phyloP scores from a whole-genome alignment of 2,329 filamentous ascomycete species.

The Pseudocercospora cruenta region DNA sequence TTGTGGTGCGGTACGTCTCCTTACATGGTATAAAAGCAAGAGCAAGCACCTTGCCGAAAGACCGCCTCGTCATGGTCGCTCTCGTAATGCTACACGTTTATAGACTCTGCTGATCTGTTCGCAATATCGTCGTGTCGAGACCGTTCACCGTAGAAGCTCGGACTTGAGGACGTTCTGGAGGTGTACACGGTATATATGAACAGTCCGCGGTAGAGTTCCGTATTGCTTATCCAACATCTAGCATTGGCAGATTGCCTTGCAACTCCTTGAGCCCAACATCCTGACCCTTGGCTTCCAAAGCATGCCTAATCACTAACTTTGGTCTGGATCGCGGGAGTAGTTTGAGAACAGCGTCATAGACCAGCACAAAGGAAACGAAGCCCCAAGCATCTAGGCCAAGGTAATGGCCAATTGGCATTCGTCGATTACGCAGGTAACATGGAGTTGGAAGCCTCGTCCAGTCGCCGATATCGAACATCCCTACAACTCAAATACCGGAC shows the following conservation, averaged over 20 bases:
- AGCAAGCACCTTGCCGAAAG: background rate
- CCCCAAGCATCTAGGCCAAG: background rate
- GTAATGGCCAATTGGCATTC: background rate
- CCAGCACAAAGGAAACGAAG: background rate
- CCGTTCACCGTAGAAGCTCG: background rate
- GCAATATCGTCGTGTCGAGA: background rate
- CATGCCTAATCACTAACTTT: background rate
- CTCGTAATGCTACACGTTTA: background rate
- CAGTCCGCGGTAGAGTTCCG: background rate
- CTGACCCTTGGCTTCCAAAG: conserved; percentile 1
- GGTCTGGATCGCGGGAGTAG: background rate
- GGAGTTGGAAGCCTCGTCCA: background rate
- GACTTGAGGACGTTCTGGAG: background rate
- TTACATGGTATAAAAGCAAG: conserved; percentile 2
- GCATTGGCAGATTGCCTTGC: background rate
- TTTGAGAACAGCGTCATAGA: background rate
- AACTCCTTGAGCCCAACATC: background rate
- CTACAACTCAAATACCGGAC: background rate
- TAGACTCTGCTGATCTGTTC: background rate
- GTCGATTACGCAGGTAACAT: background rate
- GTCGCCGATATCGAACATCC: background rate
- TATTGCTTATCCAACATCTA: background rate
- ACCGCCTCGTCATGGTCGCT: background rate
- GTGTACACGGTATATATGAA: background rate
- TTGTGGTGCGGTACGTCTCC: background rate